Percentiles rank a stretch among this genome's conserved stretches.
These are phyloP conservation scores for Mycena sp. DNA, from an alignment of 1,284 basidiomycete species.

Conservation along the genomic window DNA sequence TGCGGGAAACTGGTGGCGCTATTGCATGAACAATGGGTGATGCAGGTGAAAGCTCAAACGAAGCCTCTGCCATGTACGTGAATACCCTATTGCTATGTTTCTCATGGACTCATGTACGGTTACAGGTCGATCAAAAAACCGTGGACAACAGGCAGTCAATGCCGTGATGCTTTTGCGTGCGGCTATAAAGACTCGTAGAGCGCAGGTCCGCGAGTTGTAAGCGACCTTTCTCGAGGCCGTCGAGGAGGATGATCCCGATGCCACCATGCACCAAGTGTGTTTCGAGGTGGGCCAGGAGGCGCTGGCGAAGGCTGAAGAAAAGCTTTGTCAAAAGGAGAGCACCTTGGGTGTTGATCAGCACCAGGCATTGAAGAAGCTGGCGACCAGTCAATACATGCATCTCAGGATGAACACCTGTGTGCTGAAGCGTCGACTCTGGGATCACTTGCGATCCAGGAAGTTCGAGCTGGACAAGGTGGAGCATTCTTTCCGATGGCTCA, in stretches of 20 bases:
- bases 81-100: too few species aligned
- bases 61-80: slow-evolving; percentile 5
- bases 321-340: not conserved
- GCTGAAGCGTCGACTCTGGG: not conserved
- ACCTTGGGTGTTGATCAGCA: not conserved
- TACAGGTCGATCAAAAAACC: not conserved
- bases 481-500: not conserved
- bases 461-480: not conserved
- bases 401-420: too few species aligned
- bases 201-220: not conserved
- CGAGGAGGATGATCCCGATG: not conserved
- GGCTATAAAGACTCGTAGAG: not conserved
- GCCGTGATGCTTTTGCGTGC: not conserved
- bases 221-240: not conserved
- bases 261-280: not conserved
- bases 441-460: not conserved
- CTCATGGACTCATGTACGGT: not conserved
- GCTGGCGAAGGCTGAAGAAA: not conserved
- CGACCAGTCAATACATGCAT: not conserved
- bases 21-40: not conserved
- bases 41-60: slow-evolving; percentile 7
- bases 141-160: not conserved
- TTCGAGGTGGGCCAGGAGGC: not conserved
- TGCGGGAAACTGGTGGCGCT: not conserved
- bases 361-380: not conserved